Conservation (phyloP, 805 yeast genomes). For the Yarrowia phangngaensis region DNA sequence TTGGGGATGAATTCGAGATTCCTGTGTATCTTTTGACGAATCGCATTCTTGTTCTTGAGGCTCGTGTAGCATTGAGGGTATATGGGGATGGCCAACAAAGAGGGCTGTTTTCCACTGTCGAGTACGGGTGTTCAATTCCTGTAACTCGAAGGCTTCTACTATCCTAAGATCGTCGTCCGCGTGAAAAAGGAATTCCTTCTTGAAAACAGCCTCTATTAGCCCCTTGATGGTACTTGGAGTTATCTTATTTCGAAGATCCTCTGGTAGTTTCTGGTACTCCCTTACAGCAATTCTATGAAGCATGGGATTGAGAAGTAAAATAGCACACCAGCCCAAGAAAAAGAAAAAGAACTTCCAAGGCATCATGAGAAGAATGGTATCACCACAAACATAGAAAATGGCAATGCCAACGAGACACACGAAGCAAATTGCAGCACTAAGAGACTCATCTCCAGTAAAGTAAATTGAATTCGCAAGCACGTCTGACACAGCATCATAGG, state of each 20-base stretch:
- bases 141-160: constrained; percentile 51
- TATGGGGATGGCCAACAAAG: constrained; percentile 27
- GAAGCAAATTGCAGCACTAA: constrained; percentile 5
- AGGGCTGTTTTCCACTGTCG: constrained; percentile 36
- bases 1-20: constrained; percentile 4
- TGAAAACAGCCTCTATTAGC: not conserved
- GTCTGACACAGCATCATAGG: constrained; percentile 55
- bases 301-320: constrained; percentile 29
- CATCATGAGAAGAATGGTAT: constrained; percentile 33
- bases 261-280: constrained; percentile 12
- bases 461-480: constrained; percentile 55
- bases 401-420: constrained; percentile 32
- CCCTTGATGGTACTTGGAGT: not conserved
- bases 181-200: constrained; percentile 1
- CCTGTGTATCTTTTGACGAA: no score
- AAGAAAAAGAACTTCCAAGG: constrained; percentile 44
- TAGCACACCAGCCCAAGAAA: constrained; percentile 49
- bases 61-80: constrained; percentile 14
- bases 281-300: constrained; percentile 11
- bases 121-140: constrained; percentile 25
- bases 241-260: not conserved
- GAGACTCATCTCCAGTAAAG: constrained; percentile 55
- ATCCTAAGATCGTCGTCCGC: not conserved
- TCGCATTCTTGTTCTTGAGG: not conserved
- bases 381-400: constrained; percentile 37